Evolutionary conservation across 2,329 filamentous ascomycete species (phyloP).

Genomic region (Diaporthe destruens): DNA sequence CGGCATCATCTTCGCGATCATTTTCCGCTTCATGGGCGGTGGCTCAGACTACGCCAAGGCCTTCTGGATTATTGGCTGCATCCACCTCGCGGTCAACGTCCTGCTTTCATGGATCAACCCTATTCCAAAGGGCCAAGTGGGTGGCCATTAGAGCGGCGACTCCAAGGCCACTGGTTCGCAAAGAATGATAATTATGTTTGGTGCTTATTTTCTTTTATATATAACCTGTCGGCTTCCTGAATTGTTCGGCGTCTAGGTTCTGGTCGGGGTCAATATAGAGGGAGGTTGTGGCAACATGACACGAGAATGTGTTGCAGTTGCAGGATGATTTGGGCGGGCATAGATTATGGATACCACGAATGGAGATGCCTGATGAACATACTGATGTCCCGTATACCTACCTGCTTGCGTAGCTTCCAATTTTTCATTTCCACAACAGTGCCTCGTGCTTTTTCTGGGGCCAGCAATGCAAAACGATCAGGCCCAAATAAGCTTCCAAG

Average conservation of each 20-base stretch:
- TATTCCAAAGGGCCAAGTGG: conserved; percentile 66
- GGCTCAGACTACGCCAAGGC: conserved; percentile 75
- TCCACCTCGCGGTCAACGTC: conserved; percentile 78
- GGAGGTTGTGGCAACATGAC: not conserved
- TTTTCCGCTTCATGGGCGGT: conserved; percentile 78
- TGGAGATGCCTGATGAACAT: not conserved
- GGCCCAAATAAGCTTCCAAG: too few relatives aligned
- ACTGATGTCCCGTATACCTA: not conserved
- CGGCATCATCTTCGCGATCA: conserved; percentile 85
- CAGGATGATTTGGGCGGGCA: conserved; percentile 1
- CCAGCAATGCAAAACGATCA: too few relatives aligned
- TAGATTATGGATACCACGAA: conserved; percentile 19
- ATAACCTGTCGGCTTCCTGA: not conserved
- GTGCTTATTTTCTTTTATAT: not conserved
- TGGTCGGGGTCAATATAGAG: not conserved
- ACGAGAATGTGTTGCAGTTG: not conserved
- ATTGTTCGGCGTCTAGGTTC: conserved; percentile 4
- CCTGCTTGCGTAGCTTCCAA: too few relatives aligned
- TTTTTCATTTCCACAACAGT: too few relatives aligned
- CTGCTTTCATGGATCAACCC: conserved; percentile 69
- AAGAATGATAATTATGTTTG: conserved; percentile 1
- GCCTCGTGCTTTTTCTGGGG: too few relatives aligned
- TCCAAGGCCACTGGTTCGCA: not conserved
- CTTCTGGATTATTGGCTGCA: conserved; percentile 86
- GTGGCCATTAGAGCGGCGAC: conserved; percentile 52